These are phyloP conservation scores for Cordia subcordata DNA, from an alignment of 257 asterid genomes.

Conservation along the genomic window DNA sequence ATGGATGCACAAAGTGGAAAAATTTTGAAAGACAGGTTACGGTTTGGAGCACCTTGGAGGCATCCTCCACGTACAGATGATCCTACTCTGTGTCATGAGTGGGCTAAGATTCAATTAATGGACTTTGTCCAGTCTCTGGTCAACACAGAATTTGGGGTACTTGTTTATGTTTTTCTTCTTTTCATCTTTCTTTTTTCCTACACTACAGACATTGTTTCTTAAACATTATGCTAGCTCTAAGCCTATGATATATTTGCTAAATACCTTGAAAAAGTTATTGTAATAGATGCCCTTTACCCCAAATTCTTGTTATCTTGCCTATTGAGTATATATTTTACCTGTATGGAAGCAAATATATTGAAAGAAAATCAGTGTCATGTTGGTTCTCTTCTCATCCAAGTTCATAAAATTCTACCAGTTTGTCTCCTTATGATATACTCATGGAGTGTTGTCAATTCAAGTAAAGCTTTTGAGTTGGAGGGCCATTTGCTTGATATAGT, in stretches of 20 bases:
- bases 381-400: too few relatives aligned
- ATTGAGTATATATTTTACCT: too few relatives aligned
- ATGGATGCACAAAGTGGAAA: slow-evolving; percentile 62
- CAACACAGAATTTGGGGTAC: slow-evolving; percentile 82
- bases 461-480: neutral
- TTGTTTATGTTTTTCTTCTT: slow-evolving; percentile 8
- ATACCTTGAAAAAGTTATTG: too few relatives aligned
- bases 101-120: slow-evolving; percentile 94
- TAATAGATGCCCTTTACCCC: too few relatives aligned
- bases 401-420: too few relatives aligned
- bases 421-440: too few relatives aligned
- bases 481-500: neutral
- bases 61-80: slow-evolving; percentile 58
- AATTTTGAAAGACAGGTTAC: slow-evolving; percentile 56
- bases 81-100: slow-evolving; percentile 25
- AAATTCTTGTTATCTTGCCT: too few relatives aligned
- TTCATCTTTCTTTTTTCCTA: neutral
- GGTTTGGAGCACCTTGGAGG: slow-evolving; percentile 96
- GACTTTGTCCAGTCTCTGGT: slow-evolving; percentile 85
- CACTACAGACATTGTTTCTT: slow-evolving; percentile 8
- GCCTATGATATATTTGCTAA: slow-evolving; percentile 1
- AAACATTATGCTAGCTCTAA: slow-evolving; percentile 6
- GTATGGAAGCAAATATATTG: too few relatives aligned
- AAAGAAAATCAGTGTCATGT: too few relatives aligned
- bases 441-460: too few relatives aligned